Evolutionary conservation across 2,329 filamentous ascomycete species (phyloP).

Genomic region (Neocatenulostroma microsporum): DNA sequence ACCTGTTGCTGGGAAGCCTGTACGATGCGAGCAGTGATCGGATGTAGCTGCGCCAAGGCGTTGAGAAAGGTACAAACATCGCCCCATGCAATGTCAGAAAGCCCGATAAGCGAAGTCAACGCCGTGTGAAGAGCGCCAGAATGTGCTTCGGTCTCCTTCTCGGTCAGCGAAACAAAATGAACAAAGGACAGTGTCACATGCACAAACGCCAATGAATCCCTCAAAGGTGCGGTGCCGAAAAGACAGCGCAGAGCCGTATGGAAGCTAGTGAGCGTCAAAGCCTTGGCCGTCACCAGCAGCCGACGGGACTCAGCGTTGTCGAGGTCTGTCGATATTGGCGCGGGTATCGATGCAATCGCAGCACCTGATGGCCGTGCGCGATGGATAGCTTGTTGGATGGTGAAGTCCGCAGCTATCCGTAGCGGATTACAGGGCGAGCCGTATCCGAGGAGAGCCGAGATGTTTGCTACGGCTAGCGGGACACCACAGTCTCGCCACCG

Average conservation of each 20-base stretch:
- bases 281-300: slow-evolving; percentile 1
- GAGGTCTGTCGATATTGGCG: background rate
- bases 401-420: slow-evolving; percentile 1
- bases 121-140: background rate
- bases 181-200: slow-evolving; percentile 51
- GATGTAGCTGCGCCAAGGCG: slow-evolving; percentile 31
- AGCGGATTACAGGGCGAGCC: slow-evolving; percentile 45
- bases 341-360: background rate
- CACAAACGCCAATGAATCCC: slow-evolving; percentile 51
- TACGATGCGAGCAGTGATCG: slow-evolving; percentile 29
- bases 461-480: slow-evolving; percentile 51
- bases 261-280: slow-evolving; percentile 1
- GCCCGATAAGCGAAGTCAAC: background rate
- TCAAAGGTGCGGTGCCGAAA: slow-evolving; percentile 30
- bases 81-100: slow-evolving; percentile 37
- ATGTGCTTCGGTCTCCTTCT: background rate
- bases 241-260: slow-evolving; percentile 4
- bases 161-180: background rate
- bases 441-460: slow-evolving; percentile 47
- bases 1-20: slow-evolving; percentile 19
- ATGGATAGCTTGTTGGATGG: background rate
- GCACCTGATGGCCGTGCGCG: background rate
- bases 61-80: slow-evolving; percentile 46
- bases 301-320: background rate
- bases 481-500: slow-evolving; percentile 36